Evolutionary conservation across 345 rosid genomes (phyloP).

Genomic region (Eutrema yunnanense): DNA sequence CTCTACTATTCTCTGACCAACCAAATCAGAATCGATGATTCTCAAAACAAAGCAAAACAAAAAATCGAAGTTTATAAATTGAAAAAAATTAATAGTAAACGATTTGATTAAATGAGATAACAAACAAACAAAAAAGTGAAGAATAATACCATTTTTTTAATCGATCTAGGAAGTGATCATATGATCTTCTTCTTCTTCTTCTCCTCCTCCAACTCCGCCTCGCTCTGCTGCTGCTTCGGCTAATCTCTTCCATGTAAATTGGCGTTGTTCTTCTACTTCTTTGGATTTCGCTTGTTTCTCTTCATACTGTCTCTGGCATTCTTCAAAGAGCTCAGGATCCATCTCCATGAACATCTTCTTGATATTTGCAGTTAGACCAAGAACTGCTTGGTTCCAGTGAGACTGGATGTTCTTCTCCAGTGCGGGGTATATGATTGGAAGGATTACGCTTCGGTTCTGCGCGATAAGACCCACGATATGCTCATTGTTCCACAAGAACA

Average conservation of each 20-base stretch:
- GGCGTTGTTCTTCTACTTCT: conserved; percentile 51
- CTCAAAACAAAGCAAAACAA: not conserved
- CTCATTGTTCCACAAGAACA: conserved; percentile 89
- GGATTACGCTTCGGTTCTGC: conserved; percentile 63
- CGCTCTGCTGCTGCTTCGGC: conserved; percentile 54
- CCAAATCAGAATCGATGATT: conserved; percentile 9
- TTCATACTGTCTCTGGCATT: conserved; percentile 53
- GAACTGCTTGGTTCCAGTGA: conserved; percentile 88
- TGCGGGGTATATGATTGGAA: conserved; percentile 71
- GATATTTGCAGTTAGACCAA: conserved; percentile 67
- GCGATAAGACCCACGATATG: conserved; percentile 75
- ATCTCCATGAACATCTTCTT: conserved; percentile 68
- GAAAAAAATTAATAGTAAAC: not conserved
- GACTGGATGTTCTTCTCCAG: conserved; percentile 61
- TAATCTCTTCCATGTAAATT: conserved; percentile 62
- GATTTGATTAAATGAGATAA: conserved; percentile 8
- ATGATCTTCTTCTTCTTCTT: conserved; percentile 30
- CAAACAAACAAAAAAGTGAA: not conserved
- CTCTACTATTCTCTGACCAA: conserved; percentile 19
- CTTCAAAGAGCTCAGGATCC: conserved; percentile 71
- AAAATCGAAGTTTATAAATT: conserved; percentile 2
- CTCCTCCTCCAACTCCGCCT: not conserved
- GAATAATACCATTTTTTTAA: conserved; percentile 8
- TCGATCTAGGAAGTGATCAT: conserved; percentile 17
- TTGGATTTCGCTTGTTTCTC: conserved; percentile 40